Evolutionary conservation across 805 yeast genomes (phyloP), one percentile per base, ranked within the genome.

Genomic region (Hanseniaspora lindneri): DNA sequence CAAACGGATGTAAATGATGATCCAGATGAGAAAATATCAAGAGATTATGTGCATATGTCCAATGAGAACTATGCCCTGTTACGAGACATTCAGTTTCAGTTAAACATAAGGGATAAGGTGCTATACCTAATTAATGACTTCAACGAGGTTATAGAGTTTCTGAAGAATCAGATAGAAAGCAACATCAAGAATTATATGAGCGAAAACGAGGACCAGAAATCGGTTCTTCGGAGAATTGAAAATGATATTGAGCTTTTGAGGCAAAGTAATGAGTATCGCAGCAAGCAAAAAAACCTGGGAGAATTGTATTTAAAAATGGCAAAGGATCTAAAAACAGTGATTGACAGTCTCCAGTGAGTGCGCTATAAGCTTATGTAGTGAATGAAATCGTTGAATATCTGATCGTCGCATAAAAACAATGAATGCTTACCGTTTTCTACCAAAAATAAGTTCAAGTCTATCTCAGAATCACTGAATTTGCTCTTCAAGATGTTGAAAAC

Each of bases 401-500:
- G 1, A 4, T 46, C 49, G 19, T 21, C 20, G 17, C 49, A 46
- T n/a, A 32, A 10, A 14, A 46, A 46, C n/a, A 46, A 25, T 5
- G 49, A 46, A 35, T 46, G 49, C 21, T 32, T 46, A 3, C 49
- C 49, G 11, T 46, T 46, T 23, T 46, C 37, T 8, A 46, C 35
- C 4, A 41, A 9, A 30, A 19, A 16, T 3, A 46, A 39, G 6
- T 32, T n/a, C 5, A 34, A 17, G 2, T 30, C 16, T 11, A 46
- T 25, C 5, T 23, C 21, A 17, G 16, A 13, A 8, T 24, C 29
- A 14, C 23, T 28, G 19, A 39, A 46, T 32, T 27, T 39, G 4
- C 39, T 20, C 4, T 23, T 39, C 50, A 65, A 58, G 16, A 62
- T 51, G 0, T 60, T 57, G 41, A 66, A 57, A 49, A 76, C 77